phyloP scores from a whole-genome alignment of 495 filamentous ascomycete genomes.

The Aspergillus steynii region DNA sequence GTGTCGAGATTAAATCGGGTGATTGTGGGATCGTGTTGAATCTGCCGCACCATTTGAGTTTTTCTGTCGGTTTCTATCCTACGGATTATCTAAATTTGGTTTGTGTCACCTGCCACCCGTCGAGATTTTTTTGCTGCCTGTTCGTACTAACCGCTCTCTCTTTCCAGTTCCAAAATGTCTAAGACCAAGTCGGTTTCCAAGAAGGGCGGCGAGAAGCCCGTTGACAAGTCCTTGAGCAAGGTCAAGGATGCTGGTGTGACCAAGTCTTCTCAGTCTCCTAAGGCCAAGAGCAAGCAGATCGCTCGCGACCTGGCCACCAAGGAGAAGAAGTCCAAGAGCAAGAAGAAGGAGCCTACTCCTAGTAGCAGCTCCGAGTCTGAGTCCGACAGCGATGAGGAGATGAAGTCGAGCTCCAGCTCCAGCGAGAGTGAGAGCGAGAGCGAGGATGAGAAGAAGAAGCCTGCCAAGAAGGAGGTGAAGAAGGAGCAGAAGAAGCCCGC shows the following conservation, averaged over 20 bases:
- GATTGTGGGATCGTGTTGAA: slow-evolving; percentile 42
- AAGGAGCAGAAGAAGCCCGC: slow-evolving; percentile 33
- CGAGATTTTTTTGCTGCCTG: not conserved
- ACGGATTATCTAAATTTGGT: slow-evolving; percentile 5
- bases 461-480: slow-evolving; percentile 33
- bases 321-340: slow-evolving; percentile 43
- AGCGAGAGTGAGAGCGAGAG: slow-evolving; percentile 36
- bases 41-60: slow-evolving; percentile 41
- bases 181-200: slow-evolving; percentile 51
- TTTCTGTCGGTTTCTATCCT: slow-evolving; percentile 13
- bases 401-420: slow-evolving; percentile 39
- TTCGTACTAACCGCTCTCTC: slow-evolving; percentile 25
- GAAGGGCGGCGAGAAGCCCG: slow-evolving; percentile 44
- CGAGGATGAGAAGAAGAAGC: slow-evolving; percentile 40
- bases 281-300: slow-evolving; percentile 53
- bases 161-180: slow-evolving; percentile 46
- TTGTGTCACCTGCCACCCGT: slow-evolving; percentile 7
- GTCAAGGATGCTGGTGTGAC: slow-evolving; percentile 54
- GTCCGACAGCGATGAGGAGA: slow-evolving; percentile 43
- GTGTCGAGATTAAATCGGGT: slow-evolving; percentile 34
- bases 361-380: slow-evolving; percentile 49
- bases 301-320: slow-evolving; percentile 46
- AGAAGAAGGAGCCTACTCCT: slow-evolving; percentile 51
- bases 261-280: slow-evolving; percentile 50
- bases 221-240: slow-evolving; percentile 51